Conservation (phyloP, 2,329 filamentous ascomycete species). For the Purpureocillium takamizusanense region DNA sequence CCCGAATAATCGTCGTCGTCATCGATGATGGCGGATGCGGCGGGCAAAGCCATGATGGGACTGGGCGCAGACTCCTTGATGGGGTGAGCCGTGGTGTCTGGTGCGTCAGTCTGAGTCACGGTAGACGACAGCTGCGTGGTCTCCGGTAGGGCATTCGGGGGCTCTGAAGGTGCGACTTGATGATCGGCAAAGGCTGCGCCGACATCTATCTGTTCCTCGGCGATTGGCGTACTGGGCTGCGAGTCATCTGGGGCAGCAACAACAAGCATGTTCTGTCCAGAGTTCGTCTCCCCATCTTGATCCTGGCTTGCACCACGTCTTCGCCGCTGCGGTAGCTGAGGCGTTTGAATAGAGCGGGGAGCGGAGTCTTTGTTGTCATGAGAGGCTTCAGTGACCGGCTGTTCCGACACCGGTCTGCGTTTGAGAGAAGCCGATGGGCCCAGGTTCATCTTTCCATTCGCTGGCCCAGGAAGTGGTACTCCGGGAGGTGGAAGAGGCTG, state of each 20-base stretch:
- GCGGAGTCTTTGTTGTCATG: slow-evolving; percentile 22
- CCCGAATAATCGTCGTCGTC: slow-evolving; percentile 26
- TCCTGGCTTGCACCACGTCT: slow-evolving; percentile 25
- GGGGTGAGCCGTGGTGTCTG: not conserved
- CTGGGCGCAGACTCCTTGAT: not conserved
- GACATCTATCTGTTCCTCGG: slow-evolving; percentile 19
- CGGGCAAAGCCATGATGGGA: slow-evolving; percentile 9
- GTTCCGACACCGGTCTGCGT: slow-evolving; percentile 43
- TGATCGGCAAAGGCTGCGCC: slow-evolving; percentile 9
- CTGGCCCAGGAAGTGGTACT: slow-evolving; percentile 60
- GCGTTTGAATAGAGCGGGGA: slow-evolving; percentile 16
- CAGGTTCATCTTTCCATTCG: slow-evolving; percentile 50
- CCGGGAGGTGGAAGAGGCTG: slow-evolving; percentile 76
- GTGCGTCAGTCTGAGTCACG: no score
- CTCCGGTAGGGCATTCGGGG: no score
- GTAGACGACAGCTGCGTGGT: no score
- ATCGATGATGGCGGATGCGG: slow-evolving; percentile 5
- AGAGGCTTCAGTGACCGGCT: slow-evolving; percentile 9
- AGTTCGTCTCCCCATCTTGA: slow-evolving; percentile 23
- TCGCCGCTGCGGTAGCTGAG: slow-evolving; percentile 39
- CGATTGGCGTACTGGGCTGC: slow-evolving; percentile 42
- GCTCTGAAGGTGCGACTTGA: not conserved
- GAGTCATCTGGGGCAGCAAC: slow-evolving; percentile 58
- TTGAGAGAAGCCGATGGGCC: slow-evolving; percentile 50
- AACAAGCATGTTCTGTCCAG: slow-evolving; percentile 48